Evolutionary conservation across 768 basidiomycete genomes (phyloP), one percentile per base, ranked within the genome.

Genomic region (Leccinum rimulosum): DNA sequence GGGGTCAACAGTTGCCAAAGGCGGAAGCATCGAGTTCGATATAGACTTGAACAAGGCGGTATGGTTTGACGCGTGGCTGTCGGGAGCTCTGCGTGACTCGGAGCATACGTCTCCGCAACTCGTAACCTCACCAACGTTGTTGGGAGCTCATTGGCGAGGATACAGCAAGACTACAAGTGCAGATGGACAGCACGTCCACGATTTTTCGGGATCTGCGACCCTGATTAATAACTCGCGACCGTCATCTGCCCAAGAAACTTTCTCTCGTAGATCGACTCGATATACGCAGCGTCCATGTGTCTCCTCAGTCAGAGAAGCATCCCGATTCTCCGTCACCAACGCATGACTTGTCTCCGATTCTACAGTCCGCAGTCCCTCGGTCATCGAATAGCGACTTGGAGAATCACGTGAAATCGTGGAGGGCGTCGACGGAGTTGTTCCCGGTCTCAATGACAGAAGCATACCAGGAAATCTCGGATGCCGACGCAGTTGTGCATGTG

Each of bases 1-100:
- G 68, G 47, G 60, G 76, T 59, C 69, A 71, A 25, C 78, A 76
- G 53, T 67, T 82, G 19, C 86, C 90, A 0, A 86, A 57, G 79
- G 83, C 48, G 94, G 91, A 5, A 85, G 82, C 30, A 81, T 96
- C 30, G 93, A 95, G 73, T 94, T 95, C 70, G 93, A 95, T 73
- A 82, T 95, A 50, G 93, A 95, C 74, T 60, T 82, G 50, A 76
- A 78, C 36, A 82, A 84, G 61, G 93, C 93, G 17, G 80, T 84
- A 30, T 95, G 93, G 93, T 90, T 86, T 65, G 75, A 84, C 17
- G 75, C 84, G 0, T 96, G 91, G 90, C 60, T 85, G 22, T 76
- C 80, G 1, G 77, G 89, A 58, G 84, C 50, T 72, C 78, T 36
- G 72, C 80, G n/a, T 70, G 81, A 56, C 73, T 75, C 19, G 62